These are phyloP conservation scores for Epichloe hybrida DNA, from an alignment of 2,329 filamentous ascomycete species.

Conservation along the genomic window DNA sequence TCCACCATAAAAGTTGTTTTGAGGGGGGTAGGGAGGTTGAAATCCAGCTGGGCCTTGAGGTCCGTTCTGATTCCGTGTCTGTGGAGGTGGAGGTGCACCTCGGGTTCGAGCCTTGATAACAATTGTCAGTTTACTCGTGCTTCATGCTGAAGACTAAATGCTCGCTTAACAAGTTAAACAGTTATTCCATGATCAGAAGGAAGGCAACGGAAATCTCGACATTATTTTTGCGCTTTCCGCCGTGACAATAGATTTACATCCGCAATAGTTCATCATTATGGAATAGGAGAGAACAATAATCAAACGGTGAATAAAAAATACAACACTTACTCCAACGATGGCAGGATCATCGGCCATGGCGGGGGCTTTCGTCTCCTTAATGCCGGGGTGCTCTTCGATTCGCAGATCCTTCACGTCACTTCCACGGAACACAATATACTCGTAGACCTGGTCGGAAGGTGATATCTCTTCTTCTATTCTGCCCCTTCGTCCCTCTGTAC, in stretches of 20 bases:
- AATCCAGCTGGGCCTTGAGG: conserved; percentile 24
- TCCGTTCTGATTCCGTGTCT: conserved; percentile 16
- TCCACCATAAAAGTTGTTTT: conserved; percentile 33
- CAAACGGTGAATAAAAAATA: background rate
- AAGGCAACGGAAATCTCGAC: conserved; percentile 99
- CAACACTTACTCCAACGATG: conserved; percentile 80
- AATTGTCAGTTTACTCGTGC: conserved; percentile 11
- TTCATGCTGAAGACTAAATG: background rate
- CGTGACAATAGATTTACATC: conserved; percentile 78
- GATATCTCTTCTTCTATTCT: conserved; percentile 71
- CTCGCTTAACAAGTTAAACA: conserved; percentile 6
- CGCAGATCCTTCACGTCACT: conserved; percentile 97
- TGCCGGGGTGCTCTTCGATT: conserved; percentile 70
- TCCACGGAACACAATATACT: conserved; percentile 96
- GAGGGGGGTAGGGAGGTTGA: conserved; percentile 28
- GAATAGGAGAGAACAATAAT: conserved; percentile 12
- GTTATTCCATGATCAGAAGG: conserved; percentile 63
- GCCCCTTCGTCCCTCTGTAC: conserved; percentile 78
- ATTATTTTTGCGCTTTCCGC: conserved; percentile 88
- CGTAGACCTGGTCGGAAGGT: conserved; percentile 79
- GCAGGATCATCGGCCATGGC: conserved; percentile 87
- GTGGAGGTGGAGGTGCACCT: conserved; percentile 19
- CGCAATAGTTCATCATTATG: conserved; percentile 86
- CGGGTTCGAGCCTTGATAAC: conserved; percentile 26
- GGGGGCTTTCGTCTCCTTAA: conserved; percentile 61